phyloP scores from a whole-genome alignment of 192 early-diverging fungal species.

The Coemansia sp. region DNA sequence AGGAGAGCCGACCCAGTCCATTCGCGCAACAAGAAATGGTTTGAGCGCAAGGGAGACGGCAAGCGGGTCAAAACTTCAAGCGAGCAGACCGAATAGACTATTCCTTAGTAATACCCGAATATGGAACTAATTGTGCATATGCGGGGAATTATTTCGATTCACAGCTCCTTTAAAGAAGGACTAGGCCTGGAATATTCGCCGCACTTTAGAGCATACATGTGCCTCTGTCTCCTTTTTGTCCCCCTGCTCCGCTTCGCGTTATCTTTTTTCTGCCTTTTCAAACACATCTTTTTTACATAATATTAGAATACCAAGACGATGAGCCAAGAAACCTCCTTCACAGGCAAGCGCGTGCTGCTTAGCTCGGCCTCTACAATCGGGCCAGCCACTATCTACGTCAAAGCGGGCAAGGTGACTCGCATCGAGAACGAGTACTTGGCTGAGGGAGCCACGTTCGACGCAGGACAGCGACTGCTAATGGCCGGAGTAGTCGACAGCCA shows the following conservation, averaged over 20 bases:
- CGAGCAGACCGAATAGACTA: not conserved
- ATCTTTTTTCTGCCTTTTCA: conserved; percentile 6
- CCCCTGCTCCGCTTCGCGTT: not conserved
- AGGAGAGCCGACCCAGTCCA: conserved; percentile 43
- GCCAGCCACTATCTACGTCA: conserved; percentile 63
- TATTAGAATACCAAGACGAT: conserved; percentile 12
- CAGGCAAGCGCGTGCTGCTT: conserved; percentile 52
- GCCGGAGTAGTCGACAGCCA: conserved; percentile 77
- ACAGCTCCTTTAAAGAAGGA: not conserved
- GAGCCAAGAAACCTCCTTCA: conserved; percentile 43
- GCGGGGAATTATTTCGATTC: conserved; percentile 17
- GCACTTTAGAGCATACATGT: not conserved
- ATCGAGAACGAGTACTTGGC: conserved; percentile 52
- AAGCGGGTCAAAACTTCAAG: conserved; percentile 15
- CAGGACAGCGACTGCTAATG: conserved; percentile 64
- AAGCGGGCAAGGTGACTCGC: conserved; percentile 58
- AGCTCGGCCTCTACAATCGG: conserved; percentile 48
- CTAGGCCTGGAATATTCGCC: conserved; percentile 11
- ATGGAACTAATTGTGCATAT: not conserved
- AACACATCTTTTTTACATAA: not conserved
- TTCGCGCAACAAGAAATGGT: conserved; percentile 45
- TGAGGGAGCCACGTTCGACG: conserved; percentile 53
- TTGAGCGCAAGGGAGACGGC: conserved; percentile 38
- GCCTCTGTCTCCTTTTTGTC: not conserved
- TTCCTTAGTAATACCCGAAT: not conserved